phyloP scores from a whole-genome alignment of 257 asterid genomes.

The Rehmannia glutinosa region DNA sequence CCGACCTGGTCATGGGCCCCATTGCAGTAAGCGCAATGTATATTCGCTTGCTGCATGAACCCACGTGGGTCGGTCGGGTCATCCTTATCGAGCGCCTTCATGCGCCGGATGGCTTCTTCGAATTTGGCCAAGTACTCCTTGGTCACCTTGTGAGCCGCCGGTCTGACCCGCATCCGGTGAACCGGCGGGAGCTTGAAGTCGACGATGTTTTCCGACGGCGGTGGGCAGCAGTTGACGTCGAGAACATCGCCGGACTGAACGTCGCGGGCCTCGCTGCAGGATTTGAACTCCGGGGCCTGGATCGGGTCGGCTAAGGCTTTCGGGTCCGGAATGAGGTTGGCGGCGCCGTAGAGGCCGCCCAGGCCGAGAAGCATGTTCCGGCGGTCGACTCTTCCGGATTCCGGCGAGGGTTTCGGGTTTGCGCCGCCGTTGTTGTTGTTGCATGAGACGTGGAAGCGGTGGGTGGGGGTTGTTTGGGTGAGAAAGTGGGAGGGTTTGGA shows the following conservation, averaged over 20 bases:
- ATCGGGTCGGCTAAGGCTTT: constrained; percentile 26
- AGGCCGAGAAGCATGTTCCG: constrained; percentile 38
- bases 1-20: constrained; percentile 46
- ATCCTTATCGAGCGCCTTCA: constrained; percentile 27
- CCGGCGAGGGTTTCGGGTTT: constrained; percentile 2
- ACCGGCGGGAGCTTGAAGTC: constrained; percentile 34
- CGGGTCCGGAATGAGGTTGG: constrained; percentile 17
- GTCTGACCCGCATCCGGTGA: constrained; percentile 20
- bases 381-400: constrained; percentile 19
- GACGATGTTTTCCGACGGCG: constrained; percentile 1
- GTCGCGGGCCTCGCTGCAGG: constrained; percentile 24
- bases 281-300: constrained; percentile 24
- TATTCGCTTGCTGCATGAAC: constrained; percentile 44
- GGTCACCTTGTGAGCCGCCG: constrained; percentile 32
- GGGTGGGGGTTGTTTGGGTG: background rate
- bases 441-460: constrained; percentile 31
- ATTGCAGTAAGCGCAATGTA: constrained; percentile 51
- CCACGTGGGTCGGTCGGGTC: constrained; percentile 53
- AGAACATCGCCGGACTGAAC: background rate
- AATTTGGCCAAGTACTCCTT: constrained; percentile 28
- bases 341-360: constrained; percentile 32
- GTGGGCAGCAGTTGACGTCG: constrained; percentile 45
- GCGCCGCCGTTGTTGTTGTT: constrained; percentile 1
- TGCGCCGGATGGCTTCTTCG: constrained; percentile 28
- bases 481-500: constrained; percentile 27